Base-by-base conservation (phyloP, 2,329 filamentous ascomycete species). In the Cladosporium sp. region DNA sequence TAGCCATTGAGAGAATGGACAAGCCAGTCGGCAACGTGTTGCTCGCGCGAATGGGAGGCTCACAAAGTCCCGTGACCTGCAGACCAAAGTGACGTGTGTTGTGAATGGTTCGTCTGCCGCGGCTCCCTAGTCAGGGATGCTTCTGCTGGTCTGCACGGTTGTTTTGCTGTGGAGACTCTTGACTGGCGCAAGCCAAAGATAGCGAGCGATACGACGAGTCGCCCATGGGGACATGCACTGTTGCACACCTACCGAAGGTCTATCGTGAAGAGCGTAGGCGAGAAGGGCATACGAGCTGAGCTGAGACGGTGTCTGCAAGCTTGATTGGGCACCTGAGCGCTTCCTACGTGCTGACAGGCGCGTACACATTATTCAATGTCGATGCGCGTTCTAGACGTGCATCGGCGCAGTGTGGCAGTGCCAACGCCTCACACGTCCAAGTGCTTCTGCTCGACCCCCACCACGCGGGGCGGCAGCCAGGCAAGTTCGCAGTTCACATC, bases 1-100 rank as follows among this genome's bases (percentile, higher is more conserved):
- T 63, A 19, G 66, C 58, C 67, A 69, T 69, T 34, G 43, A 14
- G 25, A 17, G 30, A 34, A 34, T 34, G 30, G 30, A 34, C 25
- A 25, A 25, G 25, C 25, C 25, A 25, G 25, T 3, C 25, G 25
- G 30, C 30, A 12, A 9, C 30, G 30, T 34, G 30, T 34, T 34
- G 11, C 30, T 34, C 11, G 30, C 30, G 30, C 11, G 28, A 14
- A 14, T 12, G 12, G 5, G n/a, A n/a, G 6, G 9, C 11, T 19
- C n/a, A 9, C 15, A 15, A 30, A 45, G 36, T 47, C 40, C 42
- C 40, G 43, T 49, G 43, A 56, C 40, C 30, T n/a, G 39, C 22
- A 25, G n/a, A 25, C 22, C n/a, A n/a, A 39, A 12, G 43, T 47
- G 51, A 54, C 38, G 38, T 25, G 51, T 54, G 51, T 17, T 54